Evolutionary conservation across 352 stramenopile species (phyloP).

Genomic region (Globisporangium orthogonon): DNA sequence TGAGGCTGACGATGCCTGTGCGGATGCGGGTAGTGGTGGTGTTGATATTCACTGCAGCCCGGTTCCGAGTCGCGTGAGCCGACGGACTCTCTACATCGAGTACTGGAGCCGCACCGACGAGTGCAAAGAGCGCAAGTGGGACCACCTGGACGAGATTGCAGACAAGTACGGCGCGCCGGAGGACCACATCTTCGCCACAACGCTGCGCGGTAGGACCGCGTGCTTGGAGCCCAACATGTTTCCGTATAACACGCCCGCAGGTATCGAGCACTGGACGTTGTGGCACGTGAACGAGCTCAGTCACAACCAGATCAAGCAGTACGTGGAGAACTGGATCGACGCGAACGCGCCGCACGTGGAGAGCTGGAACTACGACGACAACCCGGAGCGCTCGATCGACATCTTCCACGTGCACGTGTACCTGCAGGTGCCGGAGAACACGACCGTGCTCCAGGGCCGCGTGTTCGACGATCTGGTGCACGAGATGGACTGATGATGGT

Average conservation of each 20-base stretch:
- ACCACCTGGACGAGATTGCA: conserved; percentile 78
- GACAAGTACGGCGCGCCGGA: conserved; percentile 71
- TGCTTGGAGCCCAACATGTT: conserved; percentile 88
- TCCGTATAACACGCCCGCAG: conserved; percentile 83
- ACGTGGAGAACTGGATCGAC: conserved; percentile 86
- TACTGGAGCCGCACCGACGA: conserved; percentile 86
- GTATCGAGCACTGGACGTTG: conserved; percentile 87
- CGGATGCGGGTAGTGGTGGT: conserved; percentile 31
- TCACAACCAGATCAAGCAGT: conserved; percentile 83
- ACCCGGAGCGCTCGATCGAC: conserved; percentile 83
- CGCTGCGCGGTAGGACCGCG: conserved; percentile 73
- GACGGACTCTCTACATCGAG: conserved; percentile 81
- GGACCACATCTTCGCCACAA: conserved; percentile 81
- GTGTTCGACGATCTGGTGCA: conserved; percentile 67
- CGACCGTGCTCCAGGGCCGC: conserved; percentile 51
- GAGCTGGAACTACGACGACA: conserved; percentile 87
- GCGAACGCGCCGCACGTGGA: conserved; percentile 72
- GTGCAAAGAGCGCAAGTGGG: conserved; percentile 87
- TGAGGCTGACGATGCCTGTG: conserved; percentile 18
- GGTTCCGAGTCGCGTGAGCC: conserved; percentile 25
- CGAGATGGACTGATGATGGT: conserved; percentile 46
- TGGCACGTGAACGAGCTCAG: conserved; percentile 75
- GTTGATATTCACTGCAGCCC: conserved; percentile 57
- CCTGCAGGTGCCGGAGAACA: conserved; percentile 55
- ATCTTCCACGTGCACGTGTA: conserved; percentile 91